phyloP scores from a whole-genome alignment of 305 asterid species.

The Fraxinus latifolia region DNA sequence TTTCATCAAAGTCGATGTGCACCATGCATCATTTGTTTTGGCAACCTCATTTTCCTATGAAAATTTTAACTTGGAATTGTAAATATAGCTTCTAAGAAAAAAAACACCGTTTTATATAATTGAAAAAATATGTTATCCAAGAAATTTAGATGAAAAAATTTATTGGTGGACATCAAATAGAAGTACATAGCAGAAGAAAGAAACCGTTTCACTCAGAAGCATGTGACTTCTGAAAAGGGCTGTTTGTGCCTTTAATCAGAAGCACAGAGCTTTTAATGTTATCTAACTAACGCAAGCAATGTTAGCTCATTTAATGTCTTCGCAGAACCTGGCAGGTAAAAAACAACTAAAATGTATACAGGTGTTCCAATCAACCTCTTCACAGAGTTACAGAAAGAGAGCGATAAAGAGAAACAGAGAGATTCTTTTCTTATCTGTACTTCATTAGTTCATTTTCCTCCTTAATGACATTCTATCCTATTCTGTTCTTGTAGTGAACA shows the following conservation, averaged over 20 bases:
- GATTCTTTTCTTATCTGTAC: not conserved
- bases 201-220: not conserved
- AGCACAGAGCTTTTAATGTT: not conserved
- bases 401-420: not conserved
- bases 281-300: not conserved
- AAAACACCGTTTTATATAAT: not conserved
- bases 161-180: not conserved
- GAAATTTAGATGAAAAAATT: not conserved
- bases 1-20: conserved; percentile 55
- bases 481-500: not conserved
- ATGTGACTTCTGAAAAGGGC: not conserved
- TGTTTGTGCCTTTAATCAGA: not conserved
- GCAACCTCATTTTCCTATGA: conserved; percentile 70
- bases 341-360: not conserved
- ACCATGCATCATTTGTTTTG: conserved; percentile 66
- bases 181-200: not conserved
- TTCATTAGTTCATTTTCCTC: not conserved
- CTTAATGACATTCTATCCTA: not conserved
- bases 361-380: not conserved
- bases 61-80: conserved; percentile 12
- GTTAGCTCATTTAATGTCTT: not conserved
- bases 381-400: not conserved
- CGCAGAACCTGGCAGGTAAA: not conserved
- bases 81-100: conserved; percentile 15
- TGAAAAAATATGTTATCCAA: not conserved